phyloP scores from a whole-genome alignment of 805 yeast genomes.

The Helenozyma rhizophorensis region DNA sequence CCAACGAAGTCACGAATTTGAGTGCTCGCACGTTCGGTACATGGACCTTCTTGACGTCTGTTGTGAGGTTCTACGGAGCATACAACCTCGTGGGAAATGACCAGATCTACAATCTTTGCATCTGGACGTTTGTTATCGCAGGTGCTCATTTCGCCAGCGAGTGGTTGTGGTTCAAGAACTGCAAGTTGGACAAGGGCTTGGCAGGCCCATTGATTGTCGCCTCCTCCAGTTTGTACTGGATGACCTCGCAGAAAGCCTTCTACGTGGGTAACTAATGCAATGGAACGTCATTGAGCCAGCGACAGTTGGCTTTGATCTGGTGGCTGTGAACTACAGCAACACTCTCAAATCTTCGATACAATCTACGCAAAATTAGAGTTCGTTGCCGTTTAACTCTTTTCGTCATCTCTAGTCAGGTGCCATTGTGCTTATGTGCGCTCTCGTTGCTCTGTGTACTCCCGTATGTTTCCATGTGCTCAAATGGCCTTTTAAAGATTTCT shows the following conservation, averaged over 20 bases:
- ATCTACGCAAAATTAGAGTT: too few species aligned
- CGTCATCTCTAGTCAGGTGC: too few species aligned
- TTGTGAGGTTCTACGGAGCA: slow-evolving; percentile 86
- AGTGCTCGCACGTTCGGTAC: slow-evolving; percentile 98
- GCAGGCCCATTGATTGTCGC: slow-evolving; percentile 82
- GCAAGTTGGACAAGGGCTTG: slow-evolving; percentile 82
- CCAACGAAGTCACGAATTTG: slow-evolving; percentile 41
- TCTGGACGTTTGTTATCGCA: slow-evolving; percentile 80
- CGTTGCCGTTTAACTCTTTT: too few species aligned
- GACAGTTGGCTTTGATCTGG: too few species aligned
- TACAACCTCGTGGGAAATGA: slow-evolving; percentile 58
- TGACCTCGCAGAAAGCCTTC: slow-evolving; percentile 64
- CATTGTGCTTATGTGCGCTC: too few species aligned
- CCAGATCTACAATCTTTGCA: slow-evolving; percentile 71
- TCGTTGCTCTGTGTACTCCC: too few species aligned
- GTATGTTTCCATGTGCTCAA: too few species aligned
- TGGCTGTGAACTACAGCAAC: too few species aligned
- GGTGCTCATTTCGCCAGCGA: slow-evolving; percentile 79
- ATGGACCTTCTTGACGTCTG: slow-evolving; percentile 87
- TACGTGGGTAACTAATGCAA: slow-evolving; percentile 32
- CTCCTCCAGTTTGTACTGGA: slow-evolving; percentile 71
- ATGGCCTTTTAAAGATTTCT: too few species aligned
- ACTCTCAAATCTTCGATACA: too few species aligned
- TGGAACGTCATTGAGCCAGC: not conserved
- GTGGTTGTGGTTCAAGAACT: slow-evolving; percentile 75